Percentiles rank a stretch among this genome's conserved stretches.
phyloP scores from a whole-genome alignment of 2,329 filamentous ascomycete genomes.

The Pseudopithomyces chartarum region DNA sequence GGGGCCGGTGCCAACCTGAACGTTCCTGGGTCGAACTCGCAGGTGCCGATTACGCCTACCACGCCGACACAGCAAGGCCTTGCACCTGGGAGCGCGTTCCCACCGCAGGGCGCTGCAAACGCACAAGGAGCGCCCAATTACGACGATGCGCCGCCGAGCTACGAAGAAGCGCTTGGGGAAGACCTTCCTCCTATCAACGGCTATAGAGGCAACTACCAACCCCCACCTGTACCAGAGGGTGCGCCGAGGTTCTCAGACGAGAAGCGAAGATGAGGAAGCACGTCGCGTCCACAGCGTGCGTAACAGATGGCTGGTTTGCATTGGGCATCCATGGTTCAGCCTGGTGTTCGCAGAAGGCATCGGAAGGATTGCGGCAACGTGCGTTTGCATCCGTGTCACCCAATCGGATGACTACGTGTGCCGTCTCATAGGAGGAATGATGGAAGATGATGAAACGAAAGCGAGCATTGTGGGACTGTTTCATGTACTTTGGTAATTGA shows the following conservation, averaged over 20 bases:
- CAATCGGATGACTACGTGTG: neutral
- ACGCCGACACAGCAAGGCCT: constrained; percentile 30
- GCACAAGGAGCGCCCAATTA: constrained; percentile 50
- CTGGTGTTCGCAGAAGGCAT: neutral
- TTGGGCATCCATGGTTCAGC: neutral
- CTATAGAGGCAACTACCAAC: constrained; percentile 68
- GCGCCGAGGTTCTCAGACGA: constrained; percentile 44
- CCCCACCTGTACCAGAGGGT: constrained; percentile 47
- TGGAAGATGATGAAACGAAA: neutral
- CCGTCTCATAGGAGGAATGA: neutral
- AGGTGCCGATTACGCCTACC: constrained; percentile 25
- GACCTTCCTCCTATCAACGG: constrained; percentile 75
- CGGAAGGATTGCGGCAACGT: neutral
- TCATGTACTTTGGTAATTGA: constrained; percentile 11
- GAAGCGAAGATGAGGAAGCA: constrained; percentile 36
- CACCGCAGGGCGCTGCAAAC: constrained; percentile 24
- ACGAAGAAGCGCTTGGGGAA: constrained; percentile 89
- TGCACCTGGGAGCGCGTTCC: constrained; percentile 21
- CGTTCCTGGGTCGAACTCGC: constrained; percentile 9
- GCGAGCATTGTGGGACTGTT: neutral
- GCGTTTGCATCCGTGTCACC: neutral
- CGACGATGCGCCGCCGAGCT: constrained; percentile 89
- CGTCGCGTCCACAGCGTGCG: too few species aligned
- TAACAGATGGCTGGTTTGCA: neutral
- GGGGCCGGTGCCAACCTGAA: constrained; percentile 13